phyloP scores from a whole-genome alignment of 352 stramenopile species.

The Elongisporangium undulatum region DNA sequence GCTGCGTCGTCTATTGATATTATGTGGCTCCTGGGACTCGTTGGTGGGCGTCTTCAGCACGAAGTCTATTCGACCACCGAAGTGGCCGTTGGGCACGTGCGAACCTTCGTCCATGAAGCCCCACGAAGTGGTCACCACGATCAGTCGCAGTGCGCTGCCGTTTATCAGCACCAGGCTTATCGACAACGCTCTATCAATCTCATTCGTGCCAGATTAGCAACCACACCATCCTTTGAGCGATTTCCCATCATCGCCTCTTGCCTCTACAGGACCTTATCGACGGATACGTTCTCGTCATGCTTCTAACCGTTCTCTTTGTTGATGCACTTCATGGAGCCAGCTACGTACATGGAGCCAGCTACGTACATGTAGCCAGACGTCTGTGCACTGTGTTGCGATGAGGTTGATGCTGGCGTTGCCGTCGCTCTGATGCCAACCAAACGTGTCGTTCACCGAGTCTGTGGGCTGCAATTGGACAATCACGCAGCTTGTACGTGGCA shows the following conservation, averaged over 20 bases:
- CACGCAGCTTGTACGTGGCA: no score
- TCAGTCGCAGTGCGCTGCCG: slow-evolving; percentile 41
- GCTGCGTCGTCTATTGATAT: slow-evolving; percentile 7
- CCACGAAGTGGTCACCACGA: slow-evolving; percentile 63
- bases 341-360: slow-evolving; percentile 50
- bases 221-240: background rate
- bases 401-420: slow-evolving; percentile 19
- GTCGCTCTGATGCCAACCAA: slow-evolving; percentile 50
- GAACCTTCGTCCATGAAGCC: slow-evolving; percentile 61
- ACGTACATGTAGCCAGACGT: no score
- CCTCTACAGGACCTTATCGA: slow-evolving; percentile 50
- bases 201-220: slow-evolving; percentile 40
- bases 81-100: slow-evolving; percentile 60
- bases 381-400: slow-evolving; percentile 27
- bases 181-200: slow-evolving; percentile 44
- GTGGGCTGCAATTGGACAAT: no score
- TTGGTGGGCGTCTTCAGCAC: slow-evolving; percentile 49
- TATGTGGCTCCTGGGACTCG: slow-evolving; percentile 26
- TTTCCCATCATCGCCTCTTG: slow-evolving; percentile 29
- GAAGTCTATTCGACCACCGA: slow-evolving; percentile 66
- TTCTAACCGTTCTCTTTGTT: slow-evolving; percentile 10
- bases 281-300: slow-evolving; percentile 44
- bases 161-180: slow-evolving; percentile 51
- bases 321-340: slow-evolving; percentile 37
- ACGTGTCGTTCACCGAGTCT: slow-evolving; percentile 37